Evolutionary conservation across 1,284 basidiomycete species (phyloP), one percentile per base, ranked within the genome.

Genomic region (Athelia sp.): DNA sequence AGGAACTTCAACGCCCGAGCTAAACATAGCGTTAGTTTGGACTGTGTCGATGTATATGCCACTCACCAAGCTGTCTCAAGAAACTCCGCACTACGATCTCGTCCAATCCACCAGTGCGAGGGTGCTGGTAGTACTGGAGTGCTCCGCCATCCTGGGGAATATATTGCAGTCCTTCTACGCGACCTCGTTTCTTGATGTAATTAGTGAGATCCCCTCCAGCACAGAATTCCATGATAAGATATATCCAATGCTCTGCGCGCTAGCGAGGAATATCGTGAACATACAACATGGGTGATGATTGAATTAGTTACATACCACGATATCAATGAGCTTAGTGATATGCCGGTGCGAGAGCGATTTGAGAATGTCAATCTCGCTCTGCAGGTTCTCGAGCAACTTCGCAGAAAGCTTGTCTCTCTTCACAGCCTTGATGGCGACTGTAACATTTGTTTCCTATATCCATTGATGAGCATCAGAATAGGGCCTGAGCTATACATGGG

Each of bases 161-260:
- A 56, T 92, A 95, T 61, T 93, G 88, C 15, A 97, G 76, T 2
- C 87, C 84, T 47, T 93, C 86, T 43, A 96, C 84, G 22, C 85
- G 81, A 17, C 93, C 93, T 13, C 92, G 84, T 63, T 92, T 92
- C 79, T 93, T 93, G 75, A 99, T 96, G 65, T 98, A 98, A 58
- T 93, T 84, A 0, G 93, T 93, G 42, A 99, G 82, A 67, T 99
- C 97, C 13, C 94, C 94, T 3, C 93, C 94, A 1, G 93, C 84
- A 68, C 96, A 98, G 67, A 85, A 98, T 61, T 96, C 94, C 89
- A 99, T 99, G 63, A 99, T 89, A 50, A 99, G 84, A 72, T 98
- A 98, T 64, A 99, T 98, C 66, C 96, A 86, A 50, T 83, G 81
- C 58, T 95, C 90, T 23, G 92, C 92, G 62, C 93, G 90, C 93